Evolutionary conservation across 768 basidiomycete species (phyloP), one percentile per base, ranked within the genome.

Genomic region (Boletus subcaerulescens): DNA sequence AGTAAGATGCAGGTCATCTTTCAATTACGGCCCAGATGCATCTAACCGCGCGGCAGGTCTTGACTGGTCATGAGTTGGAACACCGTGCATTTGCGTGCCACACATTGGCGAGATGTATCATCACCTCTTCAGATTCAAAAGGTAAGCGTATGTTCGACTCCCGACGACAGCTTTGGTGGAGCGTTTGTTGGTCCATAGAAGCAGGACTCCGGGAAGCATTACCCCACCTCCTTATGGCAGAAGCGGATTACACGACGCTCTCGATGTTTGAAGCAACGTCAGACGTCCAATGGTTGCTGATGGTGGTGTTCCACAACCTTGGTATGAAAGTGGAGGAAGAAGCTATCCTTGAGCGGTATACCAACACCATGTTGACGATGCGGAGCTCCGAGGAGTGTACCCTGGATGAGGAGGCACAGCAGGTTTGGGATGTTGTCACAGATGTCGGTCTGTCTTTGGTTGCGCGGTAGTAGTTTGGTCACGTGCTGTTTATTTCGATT

Each of bases 71-170:
- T 47, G 89, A 93, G 59, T 63, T 87, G 14, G 91, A 93, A 65
- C 86, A 85, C 53, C 81, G 89, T 45, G 91, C 85, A 14, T 79
- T 88, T 48, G 87, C 83, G 38, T 89, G 84, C 63, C 83, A 88
- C 65, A 86, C 81, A 3, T 68, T 89, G 45, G 88, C 88, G 7
- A 80, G 91, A 53, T 89, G 89, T 63, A 82, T 88, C 41, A 79
- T 93, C 33, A 84, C 82, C 1, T 77, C 83, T 12, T 80, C 73
- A 17, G 75, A 76, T 46, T 70, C 75, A 10, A 73, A 67, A 54
- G 67, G 87, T 84, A 64, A 33, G 77, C 39, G 31, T 52, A 41
- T 22, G 39, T 32, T 45, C 45, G 46, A 45, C 45, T 51, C 11
- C 15, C 38, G 48, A 24, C 35, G 51, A 47, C 45, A 39, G 31